These are phyloP conservation scores for Fabrea salina DNA, from an alignment of 169 alveolate genomes.

Conservation along the genomic window DNA sequence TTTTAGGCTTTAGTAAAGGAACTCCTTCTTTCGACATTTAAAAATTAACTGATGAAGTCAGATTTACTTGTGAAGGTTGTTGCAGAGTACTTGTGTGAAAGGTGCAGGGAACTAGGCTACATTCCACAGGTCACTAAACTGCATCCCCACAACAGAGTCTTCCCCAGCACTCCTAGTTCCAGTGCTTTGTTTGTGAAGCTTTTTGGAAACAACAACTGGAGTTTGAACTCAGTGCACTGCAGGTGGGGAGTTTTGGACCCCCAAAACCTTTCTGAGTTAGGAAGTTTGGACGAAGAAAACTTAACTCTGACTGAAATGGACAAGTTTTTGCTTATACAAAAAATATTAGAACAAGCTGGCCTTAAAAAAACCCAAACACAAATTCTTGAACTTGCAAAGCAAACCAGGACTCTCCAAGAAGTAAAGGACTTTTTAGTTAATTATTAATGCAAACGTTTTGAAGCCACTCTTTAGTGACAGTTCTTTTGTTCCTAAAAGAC, in stretches of 20 bases:
- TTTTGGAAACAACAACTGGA: neutral
- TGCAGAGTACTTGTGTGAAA: neutral
- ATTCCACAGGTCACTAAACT: neutral
- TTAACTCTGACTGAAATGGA: conserved; percentile 4
- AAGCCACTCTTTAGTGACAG: no score
- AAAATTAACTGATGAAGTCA: neutral
- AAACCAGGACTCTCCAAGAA: no score
- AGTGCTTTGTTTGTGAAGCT: conserved; percentile 8
- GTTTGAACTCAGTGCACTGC: neutral
- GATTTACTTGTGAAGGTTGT: neutral
- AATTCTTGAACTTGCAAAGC: no score
- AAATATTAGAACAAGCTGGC: no score
- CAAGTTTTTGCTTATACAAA: neutral
- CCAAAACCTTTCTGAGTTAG: neutral
- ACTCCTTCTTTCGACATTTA: no score
- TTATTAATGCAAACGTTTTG: no score
- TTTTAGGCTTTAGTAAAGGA: no score
- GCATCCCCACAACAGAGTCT: neutral
- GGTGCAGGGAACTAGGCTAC: conserved; percentile 13
- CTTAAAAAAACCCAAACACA: no score
- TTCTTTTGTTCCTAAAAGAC: no score
- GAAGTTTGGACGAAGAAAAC: conserved; percentile 2
- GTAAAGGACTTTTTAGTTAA: no score
- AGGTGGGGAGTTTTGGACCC: conserved; percentile 12
- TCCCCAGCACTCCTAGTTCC: neutral